These are phyloP conservation scores for Albifimbria verrucaria DNA, from an alignment of 2,329 filamentous ascomycete genomes.

Conservation along the genomic window DNA sequence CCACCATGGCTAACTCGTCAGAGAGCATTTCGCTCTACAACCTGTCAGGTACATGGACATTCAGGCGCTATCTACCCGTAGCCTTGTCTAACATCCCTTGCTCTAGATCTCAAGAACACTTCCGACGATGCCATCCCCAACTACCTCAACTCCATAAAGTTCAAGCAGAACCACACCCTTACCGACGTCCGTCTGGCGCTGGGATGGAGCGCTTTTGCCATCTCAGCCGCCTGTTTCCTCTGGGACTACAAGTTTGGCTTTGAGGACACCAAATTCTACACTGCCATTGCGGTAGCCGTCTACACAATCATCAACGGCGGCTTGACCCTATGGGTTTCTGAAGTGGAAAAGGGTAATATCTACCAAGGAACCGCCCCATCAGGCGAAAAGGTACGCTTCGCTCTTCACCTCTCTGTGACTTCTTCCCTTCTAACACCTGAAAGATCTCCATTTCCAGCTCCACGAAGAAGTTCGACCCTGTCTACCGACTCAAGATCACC, in stretches of 20 bases:
- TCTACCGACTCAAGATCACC: slow-evolving; percentile 72
- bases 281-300: slow-evolving; percentile 70
- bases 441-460: slow-evolving; percentile 72
- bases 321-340: slow-evolving; percentile 81
- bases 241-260: slow-evolving; percentile 93
- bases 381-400: slow-evolving; percentile 58
- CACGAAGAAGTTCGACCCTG: slow-evolving; percentile 74
- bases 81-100: background rate
- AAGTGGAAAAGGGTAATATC: slow-evolving; percentile 75
- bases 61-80: background rate
- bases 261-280: slow-evolving; percentile 79
- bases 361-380: slow-evolving; percentile 70
- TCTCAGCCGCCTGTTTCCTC: slow-evolving; percentile 80
- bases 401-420: background rate
- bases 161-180: slow-evolving; percentile 76
- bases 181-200: slow-evolving; percentile 79
- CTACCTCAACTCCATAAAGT: slow-evolving; percentile 86
- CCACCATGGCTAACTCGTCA: slow-evolving; percentile 28
- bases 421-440: slow-evolving; percentile 11
- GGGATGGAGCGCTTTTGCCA: slow-evolving; percentile 76
- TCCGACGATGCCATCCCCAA: slow-evolving; percentile 92
- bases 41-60: slow-evolving; percentile 49
- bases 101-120: slow-evolving; percentile 87
- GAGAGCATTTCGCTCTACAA: slow-evolving; percentile 67
- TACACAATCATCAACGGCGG: slow-evolving; percentile 78